Conservation (phyloP, 1,139 yeast species). For the Debaryomyces sp. region DNA sequence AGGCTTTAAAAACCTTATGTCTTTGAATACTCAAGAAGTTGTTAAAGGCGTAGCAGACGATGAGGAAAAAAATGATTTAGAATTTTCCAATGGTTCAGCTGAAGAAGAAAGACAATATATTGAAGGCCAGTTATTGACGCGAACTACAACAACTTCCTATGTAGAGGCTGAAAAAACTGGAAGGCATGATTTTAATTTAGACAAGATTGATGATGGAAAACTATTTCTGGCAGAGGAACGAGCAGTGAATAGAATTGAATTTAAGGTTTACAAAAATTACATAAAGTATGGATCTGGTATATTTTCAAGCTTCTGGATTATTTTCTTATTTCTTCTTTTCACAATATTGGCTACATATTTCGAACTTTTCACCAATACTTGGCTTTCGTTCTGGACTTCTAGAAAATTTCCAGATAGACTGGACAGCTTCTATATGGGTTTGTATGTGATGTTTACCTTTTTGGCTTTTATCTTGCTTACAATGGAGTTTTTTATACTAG, state of each 20-base stretch:
- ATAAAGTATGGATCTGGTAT: slow-evolving; percentile 60
- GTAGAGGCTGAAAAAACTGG: slow-evolving; percentile 24
- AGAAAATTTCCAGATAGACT: slow-evolving; percentile 50
- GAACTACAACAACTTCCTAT: not conserved
- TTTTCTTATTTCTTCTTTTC: slow-evolving; percentile 22
- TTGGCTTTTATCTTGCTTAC: slow-evolving; percentile 40
- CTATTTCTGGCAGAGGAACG: slow-evolving; percentile 33
- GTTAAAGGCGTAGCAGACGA: slow-evolving; percentile 25
- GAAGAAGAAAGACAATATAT: slow-evolving; percentile 17
- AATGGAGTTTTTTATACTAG: slow-evolving; percentile 48
- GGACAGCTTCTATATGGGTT: slow-evolving; percentile 68
- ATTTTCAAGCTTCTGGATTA: slow-evolving; percentile 23
- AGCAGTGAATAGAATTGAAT: slow-evolving; percentile 42
- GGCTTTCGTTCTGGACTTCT: slow-evolving; percentile 86
- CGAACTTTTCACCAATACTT: slow-evolving; percentile 68
- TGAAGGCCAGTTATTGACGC: slow-evolving; percentile 24
- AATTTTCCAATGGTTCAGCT: slow-evolving; percentile 4
- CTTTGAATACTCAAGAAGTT: slow-evolving; percentile 21
- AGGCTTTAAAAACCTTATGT: slow-evolving; percentile 18
- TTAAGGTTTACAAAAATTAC: slow-evolving; percentile 44
- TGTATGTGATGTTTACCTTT: slow-evolving; percentile 61
- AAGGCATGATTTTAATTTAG: slow-evolving; percentile 19
- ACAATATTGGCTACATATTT: slow-evolving; percentile 54
- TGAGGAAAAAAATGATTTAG: slow-evolving; percentile 11
- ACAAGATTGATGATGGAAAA: slow-evolving; percentile 34